These are phyloP conservation scores for Claviceps cyperi DNA, from an alignment of 2,329 filamentous ascomycete genomes.

Conservation along the genomic window DNA sequence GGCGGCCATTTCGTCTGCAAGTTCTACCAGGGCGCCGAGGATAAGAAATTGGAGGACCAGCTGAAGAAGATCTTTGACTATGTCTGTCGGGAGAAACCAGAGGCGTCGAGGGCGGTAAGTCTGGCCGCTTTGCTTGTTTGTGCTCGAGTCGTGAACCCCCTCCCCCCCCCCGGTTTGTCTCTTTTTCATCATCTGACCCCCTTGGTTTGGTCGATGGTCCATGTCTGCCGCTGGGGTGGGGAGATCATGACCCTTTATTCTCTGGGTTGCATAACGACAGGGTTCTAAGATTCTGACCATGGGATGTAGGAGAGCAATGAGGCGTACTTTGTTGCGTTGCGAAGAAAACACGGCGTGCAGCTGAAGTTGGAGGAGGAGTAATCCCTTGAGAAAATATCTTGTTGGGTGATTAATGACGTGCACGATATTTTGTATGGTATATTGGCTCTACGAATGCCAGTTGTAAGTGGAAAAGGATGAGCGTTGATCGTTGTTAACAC, in stretches of 20 bases:
- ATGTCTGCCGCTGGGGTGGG: not conserved
- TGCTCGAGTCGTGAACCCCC: too few relatives aligned
- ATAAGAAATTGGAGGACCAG: conserved; percentile 61
- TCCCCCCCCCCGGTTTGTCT: not conserved
- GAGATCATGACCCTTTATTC: too few relatives aligned
- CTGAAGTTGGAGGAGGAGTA: conserved; percentile 7
- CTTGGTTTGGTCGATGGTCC: not conserved
- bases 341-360: conserved; percentile 39
- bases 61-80: conserved; percentile 64
- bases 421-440: not conserved
- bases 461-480: not conserved
- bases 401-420: not conserved
- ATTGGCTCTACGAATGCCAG: not conserved
- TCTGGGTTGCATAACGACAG: too few relatives aligned
- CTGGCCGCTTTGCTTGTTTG: not conserved
- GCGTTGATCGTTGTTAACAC: too few relatives aligned
- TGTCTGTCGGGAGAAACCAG: conserved; percentile 80
- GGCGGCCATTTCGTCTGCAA: conserved; percentile 94
- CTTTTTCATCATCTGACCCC: not conserved
- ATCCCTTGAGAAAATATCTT: not conserved
- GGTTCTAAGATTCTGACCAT: not conserved
- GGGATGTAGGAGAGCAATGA: conserved; percentile 42
- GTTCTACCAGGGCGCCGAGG: conserved; percentile 85
- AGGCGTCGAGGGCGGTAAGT: conserved; percentile 72
- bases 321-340: conserved; percentile 69